A percentile compares a stretch with the other conserved stretches of the same genome.
These are phyloP conservation scores for Inosperma sp. DNA, from an alignment of 768 basidiomycete genomes.

Conservation along the genomic window DNA sequence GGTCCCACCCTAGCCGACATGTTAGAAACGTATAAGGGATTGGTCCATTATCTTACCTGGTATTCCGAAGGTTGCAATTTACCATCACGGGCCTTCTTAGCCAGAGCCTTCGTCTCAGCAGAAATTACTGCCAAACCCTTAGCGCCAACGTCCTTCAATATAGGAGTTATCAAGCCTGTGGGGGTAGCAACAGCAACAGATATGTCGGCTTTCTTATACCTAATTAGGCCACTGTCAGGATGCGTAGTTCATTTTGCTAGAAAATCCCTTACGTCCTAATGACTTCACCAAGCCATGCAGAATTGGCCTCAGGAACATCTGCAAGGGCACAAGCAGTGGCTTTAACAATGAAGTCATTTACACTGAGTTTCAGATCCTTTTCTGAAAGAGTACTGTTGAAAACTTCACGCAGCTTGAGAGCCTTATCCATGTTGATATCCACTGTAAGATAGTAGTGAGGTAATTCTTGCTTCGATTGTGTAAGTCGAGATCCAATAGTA, in stretches of 20 bases:
- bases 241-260: not conserved
- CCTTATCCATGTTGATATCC: slow-evolving; percentile 95
- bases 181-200: slow-evolving; percentile 96
- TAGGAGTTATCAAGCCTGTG: slow-evolving; percentile 94
- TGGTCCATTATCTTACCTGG: slow-evolving; percentile 53
- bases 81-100: slow-evolving; percentile 94
- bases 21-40: not conserved
- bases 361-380: slow-evolving; percentile 94
- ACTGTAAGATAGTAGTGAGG: slow-evolving; percentile 97
- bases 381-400: slow-evolving; percentile 88
- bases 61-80: slow-evolving; percentile 95
- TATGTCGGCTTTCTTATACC: slow-evolving; percentile 97
- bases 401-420: slow-evolving; percentile 87
- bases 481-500: slow-evolving; percentile 83
- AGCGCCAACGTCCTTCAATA: slow-evolving; percentile 86
- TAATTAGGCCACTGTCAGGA: slow-evolving; percentile 22
- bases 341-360: slow-evolving; percentile 98
- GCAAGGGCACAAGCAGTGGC: slow-evolving; percentile 84
- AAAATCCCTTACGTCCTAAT: slow-evolving; percentile 76
- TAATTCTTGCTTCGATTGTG: slow-evolving; percentile 89
- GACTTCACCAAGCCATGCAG: slow-evolving; percentile 93
- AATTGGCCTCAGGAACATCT: slow-evolving; percentile 97
- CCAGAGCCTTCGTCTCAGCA: slow-evolving; percentile 84
- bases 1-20: slow-evolving; percentile 70
- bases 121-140: slow-evolving; percentile 95